These are phyloP conservation scores for Cucurbita argyrosperma DNA, from an alignment of 306 rosid genomes.

Conservation along the genomic window DNA sequence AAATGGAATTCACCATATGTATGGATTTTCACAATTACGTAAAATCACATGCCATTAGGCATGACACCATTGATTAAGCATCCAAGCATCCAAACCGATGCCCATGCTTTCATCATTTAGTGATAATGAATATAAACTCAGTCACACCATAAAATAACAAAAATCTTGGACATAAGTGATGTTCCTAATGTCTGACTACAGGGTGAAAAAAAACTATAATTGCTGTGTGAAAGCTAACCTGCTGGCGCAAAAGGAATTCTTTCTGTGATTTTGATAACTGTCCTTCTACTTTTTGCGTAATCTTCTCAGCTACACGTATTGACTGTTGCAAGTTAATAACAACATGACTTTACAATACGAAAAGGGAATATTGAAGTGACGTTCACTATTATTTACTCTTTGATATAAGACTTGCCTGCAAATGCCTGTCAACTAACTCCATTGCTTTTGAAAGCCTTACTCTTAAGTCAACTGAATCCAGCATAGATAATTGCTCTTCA, in stretches of 20 bases:
- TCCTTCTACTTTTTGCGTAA: slow-evolving; percentile 96
- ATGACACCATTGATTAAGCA: background rate
- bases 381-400: background rate
- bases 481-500: slow-evolving; percentile 85
- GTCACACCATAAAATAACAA: background rate
- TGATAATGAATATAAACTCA: background rate
- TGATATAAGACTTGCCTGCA: slow-evolving; percentile 44
- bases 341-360: slow-evolving; percentile 12
- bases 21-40: background rate
- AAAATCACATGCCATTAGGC: background rate
- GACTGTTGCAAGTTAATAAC: slow-evolving; percentile 45
- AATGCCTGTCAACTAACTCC: slow-evolving; percentile 91
- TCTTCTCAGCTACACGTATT: slow-evolving; percentile 97
- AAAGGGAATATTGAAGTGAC: background rate
- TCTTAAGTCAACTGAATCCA: slow-evolving; percentile 91
- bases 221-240: slow-evolving; percentile 41
- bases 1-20: too few species aligned
- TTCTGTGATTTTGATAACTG: slow-evolving; percentile 94
- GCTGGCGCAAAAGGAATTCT: slow-evolving; percentile 95
- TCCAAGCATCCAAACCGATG: background rate
- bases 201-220: background rate
- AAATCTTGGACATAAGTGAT: background rate
- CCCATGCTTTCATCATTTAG: background rate
- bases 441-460: slow-evolving; percentile 93
- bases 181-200: background rate